A percentile compares a stretch with the other conserved stretches of the same genome.
phyloP scores from a whole-genome alignment of 1,139 yeast genomes.

The Suhomyces coccinellae region DNA sequence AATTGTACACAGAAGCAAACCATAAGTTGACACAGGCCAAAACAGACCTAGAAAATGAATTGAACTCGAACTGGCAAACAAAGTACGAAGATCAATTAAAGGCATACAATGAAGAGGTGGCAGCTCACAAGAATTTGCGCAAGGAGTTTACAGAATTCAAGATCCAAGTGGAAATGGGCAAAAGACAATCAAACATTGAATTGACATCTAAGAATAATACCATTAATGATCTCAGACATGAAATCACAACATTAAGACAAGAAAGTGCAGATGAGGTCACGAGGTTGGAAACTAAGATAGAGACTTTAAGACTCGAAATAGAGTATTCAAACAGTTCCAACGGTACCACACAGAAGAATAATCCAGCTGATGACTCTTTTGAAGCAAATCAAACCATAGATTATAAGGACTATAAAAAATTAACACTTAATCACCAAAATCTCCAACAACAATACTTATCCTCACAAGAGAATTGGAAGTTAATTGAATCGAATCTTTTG shows the following conservation, averaged over 20 bases:
- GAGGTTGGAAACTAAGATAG: conserved; percentile 52
- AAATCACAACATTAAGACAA: conserved; percentile 29
- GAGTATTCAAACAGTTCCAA: conserved; percentile 18
- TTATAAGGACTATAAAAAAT: conserved; percentile 41
- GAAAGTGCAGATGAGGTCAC: conserved; percentile 49
- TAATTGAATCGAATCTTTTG: conserved; percentile 55
- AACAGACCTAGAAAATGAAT: conserved; percentile 23
- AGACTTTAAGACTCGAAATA: conserved; percentile 34
- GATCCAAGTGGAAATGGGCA: conserved; percentile 41
- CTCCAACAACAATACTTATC: conserved; percentile 66
- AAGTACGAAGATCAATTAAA: conserved; percentile 41
- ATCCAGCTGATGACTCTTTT: conserved; percentile 13
- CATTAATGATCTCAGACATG: conserved; percentile 29
- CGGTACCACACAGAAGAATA: neutral
- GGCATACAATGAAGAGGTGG: conserved; percentile 36
- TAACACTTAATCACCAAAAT: conserved; percentile 45
- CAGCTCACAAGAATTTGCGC: conserved; percentile 27
- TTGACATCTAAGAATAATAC: conserved; percentile 30
- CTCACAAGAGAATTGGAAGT: conserved; percentile 67
- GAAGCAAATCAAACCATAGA: conserved; percentile 20
- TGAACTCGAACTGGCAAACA: conserved; percentile 33
- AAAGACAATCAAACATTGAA: conserved; percentile 40
- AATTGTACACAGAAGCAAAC: conserved; percentile 17
- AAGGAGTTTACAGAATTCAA: conserved; percentile 40
- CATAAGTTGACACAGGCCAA: conserved; percentile 17